A percentile compares a stretch with the other conserved stretches of the same genome.
Conservation (phyloP, 2,329 filamentous ascomycete species). For the Aspergillus thermomutatus region DNA sequence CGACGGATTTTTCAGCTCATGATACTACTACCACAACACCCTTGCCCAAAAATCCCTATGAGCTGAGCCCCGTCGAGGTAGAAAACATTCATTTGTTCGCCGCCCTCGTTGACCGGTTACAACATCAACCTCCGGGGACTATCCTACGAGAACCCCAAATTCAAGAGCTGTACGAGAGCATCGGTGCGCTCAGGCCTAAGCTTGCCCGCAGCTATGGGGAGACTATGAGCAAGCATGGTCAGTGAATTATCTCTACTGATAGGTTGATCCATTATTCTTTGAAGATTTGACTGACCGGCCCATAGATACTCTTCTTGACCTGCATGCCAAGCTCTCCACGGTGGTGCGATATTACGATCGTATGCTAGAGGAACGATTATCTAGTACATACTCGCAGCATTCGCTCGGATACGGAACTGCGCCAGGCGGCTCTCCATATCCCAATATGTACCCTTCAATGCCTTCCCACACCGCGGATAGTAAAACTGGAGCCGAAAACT, state of each 20-base stretch:
- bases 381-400: conserved; percentile 86
- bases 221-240: conserved; percentile 99
- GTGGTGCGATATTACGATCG: conserved; percentile 97
- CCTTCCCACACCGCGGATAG: conserved; percentile 50
- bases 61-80: conserved; percentile 86
- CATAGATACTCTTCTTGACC: conserved; percentile 82
- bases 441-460: conserved; percentile 69
- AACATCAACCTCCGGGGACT: conserved; percentile 91
- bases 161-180: conserved; percentile 96
- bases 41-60: conserved; percentile 86
- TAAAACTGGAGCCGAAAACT: conserved; percentile 67
- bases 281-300: conserved; percentile 15
- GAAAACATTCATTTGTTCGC: conserved; percentile 97
- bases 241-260: conserved; percentile 27
- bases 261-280: background rate
- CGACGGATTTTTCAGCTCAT: conserved; percentile 48
- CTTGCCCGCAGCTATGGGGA: conserved; percentile 93
- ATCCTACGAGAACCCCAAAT: conserved; percentile 97
- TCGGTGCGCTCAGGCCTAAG: conserved; percentile 88
- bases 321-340: conserved; percentile 92
- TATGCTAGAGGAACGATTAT: conserved; percentile 94
- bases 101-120: conserved; percentile 87
- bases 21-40: conserved; percentile 48
- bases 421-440: conserved; percentile 49
- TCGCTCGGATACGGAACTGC: conserved; percentile 58